Evolutionary conservation across 1,139 yeast genomes (phyloP), one percentile per base, ranked within the genome.

Genomic region (Suhomyces taliae): DNA sequence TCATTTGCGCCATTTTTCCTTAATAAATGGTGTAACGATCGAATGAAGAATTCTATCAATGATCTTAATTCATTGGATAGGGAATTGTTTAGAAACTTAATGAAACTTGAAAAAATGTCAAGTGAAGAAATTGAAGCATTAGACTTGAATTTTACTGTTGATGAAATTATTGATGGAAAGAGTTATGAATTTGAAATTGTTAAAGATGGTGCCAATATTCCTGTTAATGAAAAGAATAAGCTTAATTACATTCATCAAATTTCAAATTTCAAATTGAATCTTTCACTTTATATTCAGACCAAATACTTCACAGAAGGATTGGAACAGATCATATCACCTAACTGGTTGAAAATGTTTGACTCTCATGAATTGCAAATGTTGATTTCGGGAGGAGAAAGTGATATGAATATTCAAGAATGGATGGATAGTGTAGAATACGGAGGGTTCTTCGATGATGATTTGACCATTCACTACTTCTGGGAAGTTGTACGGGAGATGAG

Each of bases 1-100:
- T 79, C 85, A 14, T 91, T 93, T 74, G 91, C 97, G 0, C 89
- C 95, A 3, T 90, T 90, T 56, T 93, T 93, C 60, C 65, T 93
- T 42, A 85, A 83, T 53, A 88, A 87, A 62, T 81, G 95, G 88
- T 66, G 79, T 53, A 61, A 62, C 35, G 62, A 64, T 24, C 55
- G 54, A 27, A 40, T 74, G 64, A 78, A 79, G 50, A 80, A 73
- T 51, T 81, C 91, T 0, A 83, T 93, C 54, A 93, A 90, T 62
- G 98, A 93, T 60, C 70, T 95, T 53, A 79, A 78, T 40, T 78
- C 82, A 38, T 72, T 88, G 38, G 99, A 95, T 63, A 66, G 70
- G 1, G 87, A 84, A 37, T 67, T 93, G 27, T 89, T 87, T 60
- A 54, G 66, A 5, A 87, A 81, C 53, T 69, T 95, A 55, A 78